These are phyloP conservation scores for Huntiella moniliformis DNA, from an alignment of 2,329 filamentous ascomycete genomes.

Conservation along the genomic window DNA sequence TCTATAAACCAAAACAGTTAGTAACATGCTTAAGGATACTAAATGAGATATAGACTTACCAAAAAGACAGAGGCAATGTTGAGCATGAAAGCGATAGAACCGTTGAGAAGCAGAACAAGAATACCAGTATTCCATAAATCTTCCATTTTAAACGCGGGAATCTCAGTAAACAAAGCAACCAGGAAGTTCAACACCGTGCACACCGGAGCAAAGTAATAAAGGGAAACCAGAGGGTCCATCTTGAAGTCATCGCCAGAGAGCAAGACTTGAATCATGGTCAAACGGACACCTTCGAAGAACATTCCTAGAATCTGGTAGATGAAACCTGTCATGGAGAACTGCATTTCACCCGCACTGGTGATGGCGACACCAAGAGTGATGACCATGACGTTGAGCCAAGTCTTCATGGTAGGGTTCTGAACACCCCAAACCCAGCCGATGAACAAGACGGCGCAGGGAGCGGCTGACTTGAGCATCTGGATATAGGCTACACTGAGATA, in stretches of 20 bases:
- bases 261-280: constrained; percentile 73
- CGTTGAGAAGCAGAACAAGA: constrained; percentile 50
- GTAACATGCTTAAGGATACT: constrained; percentile 8
- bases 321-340: constrained; percentile 48
- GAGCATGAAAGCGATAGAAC: constrained; percentile 58
- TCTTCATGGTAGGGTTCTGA: constrained; percentile 26
- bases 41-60: constrained; percentile 30
- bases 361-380: constrained; percentile 34
- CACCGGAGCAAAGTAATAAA: constrained; percentile 79
- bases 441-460: constrained; percentile 47
- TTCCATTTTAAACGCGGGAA: constrained; percentile 43
- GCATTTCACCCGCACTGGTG: constrained; percentile 43
- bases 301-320: constrained; percentile 57
- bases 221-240: constrained; percentile 74
- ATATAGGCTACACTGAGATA: constrained; percentile 51
- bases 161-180: constrained; percentile 50
- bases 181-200: constrained; percentile 66
- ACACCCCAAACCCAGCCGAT: constrained; percentile 42
- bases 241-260: constrained; percentile 58
- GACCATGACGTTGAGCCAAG: constrained; percentile 29
- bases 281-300: constrained; percentile 59
- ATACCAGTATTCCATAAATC: constrained; percentile 49
- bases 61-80: constrained; percentile 76
- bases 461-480: constrained; percentile 52
- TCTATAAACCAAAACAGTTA: constrained; percentile 28